phyloP scores from a whole-genome alignment of 305 asterid genomes.

The Fraxinus dipetala region DNA sequence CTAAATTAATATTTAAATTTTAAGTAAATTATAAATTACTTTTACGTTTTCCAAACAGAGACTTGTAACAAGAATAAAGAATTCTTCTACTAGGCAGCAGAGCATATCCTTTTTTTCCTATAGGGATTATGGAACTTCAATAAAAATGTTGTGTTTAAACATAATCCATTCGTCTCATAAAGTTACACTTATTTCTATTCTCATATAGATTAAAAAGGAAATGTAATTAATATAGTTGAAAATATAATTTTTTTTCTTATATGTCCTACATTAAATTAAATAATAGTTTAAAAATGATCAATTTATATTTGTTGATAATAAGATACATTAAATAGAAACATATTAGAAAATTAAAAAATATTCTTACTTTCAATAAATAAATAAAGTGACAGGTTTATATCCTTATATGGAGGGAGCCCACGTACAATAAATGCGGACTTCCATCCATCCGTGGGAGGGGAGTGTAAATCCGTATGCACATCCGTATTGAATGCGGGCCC shows the following conservation, averaged over 20 bases:
- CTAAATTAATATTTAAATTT: too few species aligned
- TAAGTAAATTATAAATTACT: background rate
- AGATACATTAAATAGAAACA: too few species aligned
- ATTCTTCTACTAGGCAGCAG: background rate
- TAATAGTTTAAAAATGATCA: background rate
- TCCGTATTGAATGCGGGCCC: background rate
- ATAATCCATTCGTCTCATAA: background rate
- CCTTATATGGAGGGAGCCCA: background rate
- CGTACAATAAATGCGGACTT: background rate
- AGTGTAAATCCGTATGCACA: background rate
- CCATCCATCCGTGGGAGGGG: background rate
- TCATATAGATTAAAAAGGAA: background rate
- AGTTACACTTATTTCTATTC: background rate
- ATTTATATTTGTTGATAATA: too few species aligned
- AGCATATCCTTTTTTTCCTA: background rate
- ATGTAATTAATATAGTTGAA: too few species aligned
- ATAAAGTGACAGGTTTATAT: background rate
- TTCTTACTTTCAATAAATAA: too few species aligned
- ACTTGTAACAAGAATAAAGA: background rate
- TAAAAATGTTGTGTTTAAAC: background rate
- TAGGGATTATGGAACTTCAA: background rate
- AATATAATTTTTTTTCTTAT: too few species aligned
- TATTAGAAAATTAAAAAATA: too few species aligned
- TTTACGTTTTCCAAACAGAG: background rate
- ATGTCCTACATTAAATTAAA: background rate